A percentile compares a stretch with the other conserved stretches of the same genome.
Evolutionary conservation across 2,329 filamentous ascomycete genomes (phyloP).

Genomic region (Xylariaceae sp.): DNA sequence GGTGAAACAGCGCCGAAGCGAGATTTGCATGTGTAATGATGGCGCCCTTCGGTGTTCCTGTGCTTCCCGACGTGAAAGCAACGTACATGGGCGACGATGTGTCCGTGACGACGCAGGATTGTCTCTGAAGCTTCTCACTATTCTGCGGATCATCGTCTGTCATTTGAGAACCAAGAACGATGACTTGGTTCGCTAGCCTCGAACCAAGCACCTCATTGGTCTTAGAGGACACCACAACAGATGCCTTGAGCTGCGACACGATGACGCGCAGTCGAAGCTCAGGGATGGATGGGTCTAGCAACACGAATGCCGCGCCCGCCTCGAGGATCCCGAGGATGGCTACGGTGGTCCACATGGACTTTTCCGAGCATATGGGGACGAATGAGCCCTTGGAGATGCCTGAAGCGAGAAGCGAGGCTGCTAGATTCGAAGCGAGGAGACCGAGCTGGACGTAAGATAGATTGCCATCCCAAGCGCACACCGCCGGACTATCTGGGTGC

Average conservation of each 20-base stretch:
- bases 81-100: constrained; percentile 2
- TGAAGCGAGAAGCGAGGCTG: background rate
- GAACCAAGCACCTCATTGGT: background rate
- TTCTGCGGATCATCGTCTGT: background rate
- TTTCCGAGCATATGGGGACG: background rate
- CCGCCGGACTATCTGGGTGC: constrained; percentile 4
- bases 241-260: constrained; percentile 3
- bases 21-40: constrained; percentile 5
- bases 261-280: constrained; percentile 3
- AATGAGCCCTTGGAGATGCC: background rate
- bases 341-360: background rate
- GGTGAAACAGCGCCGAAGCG: background rate
- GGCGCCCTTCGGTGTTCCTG: constrained; percentile 7
- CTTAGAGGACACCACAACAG: constrained; percentile 2
- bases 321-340: constrained; percentile 7
- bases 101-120: background rate
- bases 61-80: constrained; percentile 10
- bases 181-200: constrained; percentile 1
- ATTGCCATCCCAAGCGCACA: constrained; percentile 8
- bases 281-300: constrained; percentile 2
- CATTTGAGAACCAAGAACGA: constrained; percentile 1
- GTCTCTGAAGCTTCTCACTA: background rate
- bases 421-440: constrained; percentile 14
- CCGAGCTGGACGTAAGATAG: constrained; percentile 22
- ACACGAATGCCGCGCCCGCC: constrained; percentile 8